These are phyloP conservation scores for Ailanthus altissimus DNA, from an alignment of 345 rosid species.

Conservation along the genomic window DNA sequence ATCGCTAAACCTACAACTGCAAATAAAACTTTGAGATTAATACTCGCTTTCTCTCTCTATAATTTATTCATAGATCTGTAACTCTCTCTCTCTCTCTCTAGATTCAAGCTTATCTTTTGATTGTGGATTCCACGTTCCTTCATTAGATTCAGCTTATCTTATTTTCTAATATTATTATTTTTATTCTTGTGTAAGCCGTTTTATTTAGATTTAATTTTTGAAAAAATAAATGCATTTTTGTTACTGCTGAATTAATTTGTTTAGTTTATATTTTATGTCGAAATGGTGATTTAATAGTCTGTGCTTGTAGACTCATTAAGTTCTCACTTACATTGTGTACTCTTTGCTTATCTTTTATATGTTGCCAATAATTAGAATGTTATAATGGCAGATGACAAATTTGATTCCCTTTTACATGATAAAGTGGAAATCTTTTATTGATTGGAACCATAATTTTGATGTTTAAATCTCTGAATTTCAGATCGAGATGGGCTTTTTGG, in stretches of 20 bases:
- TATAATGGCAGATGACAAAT: neutral
- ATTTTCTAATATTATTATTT: neutral
- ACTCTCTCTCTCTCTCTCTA: neutral
- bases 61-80: conserved; percentile 30
- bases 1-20: conserved; percentile 2
- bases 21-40: neutral
- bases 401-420: neutral
- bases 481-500: conserved; percentile 77
- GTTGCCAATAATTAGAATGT: too few species aligned
- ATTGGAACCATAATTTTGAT: neutral
- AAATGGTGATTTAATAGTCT: neutral
- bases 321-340: neutral
- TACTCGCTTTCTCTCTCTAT: neutral
- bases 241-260: neutral
- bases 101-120: conserved; percentile 19
- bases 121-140: neutral
- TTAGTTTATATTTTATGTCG: neutral
- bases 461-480: conserved; percentile 3
- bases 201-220: neutral
- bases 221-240: neutral
- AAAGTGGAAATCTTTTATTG: neutral
- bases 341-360: neutral
- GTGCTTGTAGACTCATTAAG: neutral
- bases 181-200: neutral
- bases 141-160: neutral